Evolutionary conservation across 2,329 filamentous ascomycete genomes (phyloP), one percentile per base, ranked within the genome.

Genomic region (Pyricularia sp.): DNA sequence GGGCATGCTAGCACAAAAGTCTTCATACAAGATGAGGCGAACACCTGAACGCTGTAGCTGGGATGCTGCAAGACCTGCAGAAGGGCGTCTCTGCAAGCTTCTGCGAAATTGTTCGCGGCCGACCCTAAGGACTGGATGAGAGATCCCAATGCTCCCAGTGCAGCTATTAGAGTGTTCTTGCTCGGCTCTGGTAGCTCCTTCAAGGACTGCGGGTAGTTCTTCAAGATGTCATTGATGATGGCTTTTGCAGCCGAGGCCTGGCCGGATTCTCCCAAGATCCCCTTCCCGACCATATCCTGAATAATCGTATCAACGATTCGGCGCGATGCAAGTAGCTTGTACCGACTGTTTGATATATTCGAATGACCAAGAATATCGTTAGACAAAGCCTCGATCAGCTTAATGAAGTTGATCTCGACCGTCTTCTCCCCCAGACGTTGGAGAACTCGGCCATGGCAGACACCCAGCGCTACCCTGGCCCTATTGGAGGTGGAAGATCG

Each of bases 21-120:
- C 70, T 93, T 91, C 70, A 97, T 80, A 72, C 92, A 96, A 67
- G 90, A 85, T 4, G 94, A 91, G 1, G 91, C 88, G 71, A 94
- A 89, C 3, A 97, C 87, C 72, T 99, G 94, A 2, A 99, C 94
- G 4, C 92, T 94, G 75, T 97, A 97, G 75, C 91, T 97, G 0
- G 93, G 91, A 75, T 99, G 94, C 70, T 96, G 91, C 30, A 97
- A 79, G 6, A 96, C 90, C 73, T 97, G 92, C 53, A 97, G 79
- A 35, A 99, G 78, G 4, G 89, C 89, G 74, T 99, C 94, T 62
- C 93, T 85, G 73, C 91, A 96, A 16, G 82, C 74, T 68, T 99
- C 96, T 8, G 91, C 89, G 70, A 97, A 86, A 64, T 80, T 80
- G 67, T 87, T 90, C 40, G 90, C 84, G 2, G 93, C 93, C 24